Conservation (phyloP, 257 asterid genomes). For the Fraxinus excelsior region DNA sequence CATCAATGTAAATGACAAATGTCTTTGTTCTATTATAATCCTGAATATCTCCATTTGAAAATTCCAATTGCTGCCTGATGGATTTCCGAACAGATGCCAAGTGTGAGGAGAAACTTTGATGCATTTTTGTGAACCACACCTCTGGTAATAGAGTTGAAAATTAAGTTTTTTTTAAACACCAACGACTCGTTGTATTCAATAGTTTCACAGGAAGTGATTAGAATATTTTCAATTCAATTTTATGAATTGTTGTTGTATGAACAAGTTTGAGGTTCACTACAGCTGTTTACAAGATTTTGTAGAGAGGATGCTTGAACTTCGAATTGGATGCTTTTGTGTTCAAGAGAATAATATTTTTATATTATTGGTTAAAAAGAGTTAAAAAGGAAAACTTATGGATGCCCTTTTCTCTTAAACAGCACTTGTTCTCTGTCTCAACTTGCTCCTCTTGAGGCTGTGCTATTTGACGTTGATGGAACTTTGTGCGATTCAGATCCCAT, state of each 20-base stretch:
- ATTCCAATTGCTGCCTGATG: not conserved
- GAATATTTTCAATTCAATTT: not conserved
- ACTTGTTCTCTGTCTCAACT: conserved; percentile 51
- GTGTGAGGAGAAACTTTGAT: not conserved
- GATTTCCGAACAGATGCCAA: not conserved
- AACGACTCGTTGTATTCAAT: not conserved
- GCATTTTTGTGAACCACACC: not conserved
- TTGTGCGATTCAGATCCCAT: conserved; percentile 92
- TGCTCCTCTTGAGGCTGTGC: conserved; percentile 93
- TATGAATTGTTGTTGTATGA: conserved; percentile 1
- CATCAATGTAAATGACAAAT: conserved; percentile 16
- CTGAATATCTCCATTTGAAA: not conserved
- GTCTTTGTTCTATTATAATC: not conserved
- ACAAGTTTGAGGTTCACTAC: conserved; percentile 10
- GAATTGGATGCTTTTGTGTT: conserved; percentile 10
- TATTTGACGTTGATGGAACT: conserved; percentile 93
- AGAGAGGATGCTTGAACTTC: not conserved
- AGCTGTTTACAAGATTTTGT: not conserved
- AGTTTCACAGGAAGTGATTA: not conserved
- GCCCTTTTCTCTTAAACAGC: conserved; percentile 46
- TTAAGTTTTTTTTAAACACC: not conserved
- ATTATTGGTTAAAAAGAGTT: conserved; percentile 10
- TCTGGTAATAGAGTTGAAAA: not conserved
- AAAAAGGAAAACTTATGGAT: conserved; percentile 22
- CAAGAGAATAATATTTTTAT: conserved; percentile 1